phyloP scores from a whole-genome alignment of 23 red algal species.

The Chondrus crispus region DNA sequence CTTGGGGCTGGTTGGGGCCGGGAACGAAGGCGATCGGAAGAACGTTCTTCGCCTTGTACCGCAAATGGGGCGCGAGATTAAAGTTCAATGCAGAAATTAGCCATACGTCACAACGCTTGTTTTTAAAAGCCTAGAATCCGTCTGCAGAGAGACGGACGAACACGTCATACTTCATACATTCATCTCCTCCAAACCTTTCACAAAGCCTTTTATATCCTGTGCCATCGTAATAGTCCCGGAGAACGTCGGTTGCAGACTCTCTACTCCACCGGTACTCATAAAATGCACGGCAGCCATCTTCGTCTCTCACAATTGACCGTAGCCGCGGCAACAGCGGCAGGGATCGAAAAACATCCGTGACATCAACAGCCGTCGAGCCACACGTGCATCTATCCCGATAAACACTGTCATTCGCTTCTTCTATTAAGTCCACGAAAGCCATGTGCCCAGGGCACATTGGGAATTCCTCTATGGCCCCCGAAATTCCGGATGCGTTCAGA shows the following conservation, averaged over 20 bases:
- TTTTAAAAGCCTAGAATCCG: background rate
- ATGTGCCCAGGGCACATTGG: too few relatives aligned
- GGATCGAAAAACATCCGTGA: too few relatives aligned
- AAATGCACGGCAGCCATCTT: background rate
- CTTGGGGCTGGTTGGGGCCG: background rate
- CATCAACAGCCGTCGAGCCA: too few relatives aligned
- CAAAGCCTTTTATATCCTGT: background rate
- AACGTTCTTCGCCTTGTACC: background rate
- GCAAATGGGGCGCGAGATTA: background rate
- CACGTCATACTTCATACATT: background rate
- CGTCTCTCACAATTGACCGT: background rate
- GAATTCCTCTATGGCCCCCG: too few relatives aligned
- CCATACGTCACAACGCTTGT: background rate
- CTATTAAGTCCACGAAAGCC: too few relatives aligned
- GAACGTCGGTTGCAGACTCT: too few relatives aligned
- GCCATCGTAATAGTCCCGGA: background rate
- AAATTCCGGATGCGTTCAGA: too few relatives aligned
- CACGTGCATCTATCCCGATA: too few relatives aligned
- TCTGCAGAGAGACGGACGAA: background rate
- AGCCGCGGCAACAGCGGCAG: background rate
- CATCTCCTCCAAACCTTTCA: background rate
- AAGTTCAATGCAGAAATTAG: background rate
- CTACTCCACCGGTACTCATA: background rate
- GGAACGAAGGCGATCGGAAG: background rate
- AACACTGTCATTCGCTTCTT: too few relatives aligned